phyloP scores from a whole-genome alignment of 2,329 filamentous ascomycete genomes.

The Phoma sp. region DNA sequence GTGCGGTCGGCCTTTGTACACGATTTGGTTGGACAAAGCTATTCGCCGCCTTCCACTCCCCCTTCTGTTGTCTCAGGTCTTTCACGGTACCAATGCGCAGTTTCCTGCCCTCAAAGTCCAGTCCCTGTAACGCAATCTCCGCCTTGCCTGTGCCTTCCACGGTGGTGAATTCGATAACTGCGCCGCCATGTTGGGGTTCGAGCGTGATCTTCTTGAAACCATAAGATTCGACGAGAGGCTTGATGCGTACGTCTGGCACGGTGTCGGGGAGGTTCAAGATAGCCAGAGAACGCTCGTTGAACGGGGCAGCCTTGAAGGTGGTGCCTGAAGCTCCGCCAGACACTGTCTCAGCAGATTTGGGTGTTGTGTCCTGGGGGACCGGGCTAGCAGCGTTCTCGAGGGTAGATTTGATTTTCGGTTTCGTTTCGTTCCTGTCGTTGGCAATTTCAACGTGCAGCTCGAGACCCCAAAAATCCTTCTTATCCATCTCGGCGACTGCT shows the following conservation, averaged over 20 bases:
- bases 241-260: slow-evolving; percentile 85
- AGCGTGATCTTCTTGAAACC: slow-evolving; percentile 81
- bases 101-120: slow-evolving; percentile 50
- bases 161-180: slow-evolving; percentile 81
- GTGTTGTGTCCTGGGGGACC: slow-evolving; percentile 47
- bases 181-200: slow-evolving; percentile 82
- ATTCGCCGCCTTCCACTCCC: slow-evolving; percentile 50
- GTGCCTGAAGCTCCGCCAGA: background rate
- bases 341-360: slow-evolving; percentile 36
- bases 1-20: slow-evolving; percentile 36
- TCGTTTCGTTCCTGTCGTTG: slow-evolving; percentile 53
- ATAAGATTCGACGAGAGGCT: slow-evolving; percentile 72
- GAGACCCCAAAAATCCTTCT: slow-evolving; percentile 72
- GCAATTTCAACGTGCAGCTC: slow-evolving; percentile 68
- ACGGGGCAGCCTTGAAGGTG: slow-evolving; percentile 27
- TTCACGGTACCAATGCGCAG: slow-evolving; percentile 58
- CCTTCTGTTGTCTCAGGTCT: slow-evolving; percentile 53
- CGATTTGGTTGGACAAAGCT: slow-evolving; percentile 38
- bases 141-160: slow-evolving; percentile 76
- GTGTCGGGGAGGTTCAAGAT: slow-evolving; percentile 91
- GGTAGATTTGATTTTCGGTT: slow-evolving; percentile 56
- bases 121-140: slow-evolving; percentile 54
- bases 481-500: slow-evolving; percentile 70
- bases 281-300: slow-evolving; percentile 73
- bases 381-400: slow-evolving; percentile 54